Conservation (phyloP, 2,329 filamentous ascomycete species). For the Neofusicoccum laricinum region DNA sequence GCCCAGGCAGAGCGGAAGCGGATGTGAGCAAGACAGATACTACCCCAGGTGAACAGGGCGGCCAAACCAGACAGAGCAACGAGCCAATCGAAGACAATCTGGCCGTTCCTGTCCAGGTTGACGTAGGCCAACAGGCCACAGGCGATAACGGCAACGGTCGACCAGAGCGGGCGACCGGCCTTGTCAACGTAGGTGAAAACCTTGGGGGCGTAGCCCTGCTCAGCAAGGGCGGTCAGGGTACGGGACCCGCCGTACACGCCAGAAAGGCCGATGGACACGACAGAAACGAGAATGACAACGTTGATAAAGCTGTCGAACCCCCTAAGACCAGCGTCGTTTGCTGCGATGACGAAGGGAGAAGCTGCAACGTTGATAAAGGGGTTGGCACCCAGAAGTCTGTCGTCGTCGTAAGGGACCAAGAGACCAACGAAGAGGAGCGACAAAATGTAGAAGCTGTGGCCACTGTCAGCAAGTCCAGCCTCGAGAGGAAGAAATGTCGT, state of each 20-base stretch:
- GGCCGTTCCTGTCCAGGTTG: slow-evolving; percentile 54
- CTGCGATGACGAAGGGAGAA: slow-evolving; percentile 92
- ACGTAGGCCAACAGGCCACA: slow-evolving; percentile 77
- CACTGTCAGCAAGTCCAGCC: neutral
- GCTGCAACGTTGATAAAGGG: slow-evolving; percentile 66
- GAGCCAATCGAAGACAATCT: slow-evolving; percentile 74
- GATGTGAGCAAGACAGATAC: slow-evolving; percentile 87
- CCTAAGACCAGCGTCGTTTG: slow-evolving; percentile 76
- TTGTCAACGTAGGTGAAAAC: slow-evolving; percentile 61
- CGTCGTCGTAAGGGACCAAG: slow-evolving; percentile 71
- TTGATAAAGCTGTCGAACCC: slow-evolving; percentile 89
- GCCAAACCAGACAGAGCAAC: slow-evolving; percentile 70
- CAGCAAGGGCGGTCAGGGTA: slow-evolving; percentile 83
- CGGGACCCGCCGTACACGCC: slow-evolving; percentile 88
- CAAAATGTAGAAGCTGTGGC: slow-evolving; percentile 70
- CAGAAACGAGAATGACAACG: slow-evolving; percentile 86
- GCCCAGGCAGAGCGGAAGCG: slow-evolving; percentile 67
- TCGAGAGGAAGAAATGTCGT: neutral
- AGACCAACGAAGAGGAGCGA: slow-evolving; percentile 78
- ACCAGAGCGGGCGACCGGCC: slow-evolving; percentile 51
- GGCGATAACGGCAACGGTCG: slow-evolving; percentile 57
- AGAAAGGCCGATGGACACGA: slow-evolving; percentile 87
- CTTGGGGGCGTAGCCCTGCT: slow-evolving; percentile 63
- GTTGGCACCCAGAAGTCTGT: slow-evolving; percentile 57
- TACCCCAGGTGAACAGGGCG: slow-evolving; percentile 75